Evolutionary conservation across 75 land plant species (phyloP).

Genomic region (Cupressus sempervirens): DNA sequence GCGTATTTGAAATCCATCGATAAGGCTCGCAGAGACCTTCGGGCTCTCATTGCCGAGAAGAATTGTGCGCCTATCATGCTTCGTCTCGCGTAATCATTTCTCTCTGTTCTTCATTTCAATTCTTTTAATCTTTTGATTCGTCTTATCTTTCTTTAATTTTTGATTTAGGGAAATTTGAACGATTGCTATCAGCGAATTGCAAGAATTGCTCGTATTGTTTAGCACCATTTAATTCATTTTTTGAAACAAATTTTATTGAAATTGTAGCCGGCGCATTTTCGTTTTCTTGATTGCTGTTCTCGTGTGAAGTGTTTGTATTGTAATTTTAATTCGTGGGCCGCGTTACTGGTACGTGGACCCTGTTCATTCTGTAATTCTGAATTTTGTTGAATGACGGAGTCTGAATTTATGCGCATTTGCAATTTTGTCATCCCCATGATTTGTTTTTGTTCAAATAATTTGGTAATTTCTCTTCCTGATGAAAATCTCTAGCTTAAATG

Average conservation of each 20-base stretch:
- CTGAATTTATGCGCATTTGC: not conserved
- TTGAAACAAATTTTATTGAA: no score
- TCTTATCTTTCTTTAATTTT: not conserved
- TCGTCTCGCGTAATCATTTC: conserved; percentile 58
- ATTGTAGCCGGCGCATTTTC: not conserved
- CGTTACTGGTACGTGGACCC: not conserved
- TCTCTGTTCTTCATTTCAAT: not conserved
- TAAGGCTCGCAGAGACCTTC: conserved; percentile 56
- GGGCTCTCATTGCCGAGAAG: conserved; percentile 72
- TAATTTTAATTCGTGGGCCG: not conserved
- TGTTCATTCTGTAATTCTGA: not conserved
- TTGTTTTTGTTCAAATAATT: not conserved
- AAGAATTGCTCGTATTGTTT: not conserved
- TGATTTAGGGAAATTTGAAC: not conserved
- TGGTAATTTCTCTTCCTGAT: not conserved
- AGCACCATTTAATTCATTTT: no score
- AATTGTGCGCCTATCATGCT: conserved; percentile 83
- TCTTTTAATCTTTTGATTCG: not conserved
- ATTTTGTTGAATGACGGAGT: not conserved
- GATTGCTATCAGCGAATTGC: not conserved
- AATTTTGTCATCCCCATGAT: not conserved
- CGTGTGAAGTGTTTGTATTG: not conserved
- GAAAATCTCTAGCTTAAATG: no score
- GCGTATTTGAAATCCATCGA: conserved; percentile 60
- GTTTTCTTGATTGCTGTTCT: not conserved